Base-by-base conservation (phyloP, 805 yeast species). In the Yamadazyma philogaea region DNA sequence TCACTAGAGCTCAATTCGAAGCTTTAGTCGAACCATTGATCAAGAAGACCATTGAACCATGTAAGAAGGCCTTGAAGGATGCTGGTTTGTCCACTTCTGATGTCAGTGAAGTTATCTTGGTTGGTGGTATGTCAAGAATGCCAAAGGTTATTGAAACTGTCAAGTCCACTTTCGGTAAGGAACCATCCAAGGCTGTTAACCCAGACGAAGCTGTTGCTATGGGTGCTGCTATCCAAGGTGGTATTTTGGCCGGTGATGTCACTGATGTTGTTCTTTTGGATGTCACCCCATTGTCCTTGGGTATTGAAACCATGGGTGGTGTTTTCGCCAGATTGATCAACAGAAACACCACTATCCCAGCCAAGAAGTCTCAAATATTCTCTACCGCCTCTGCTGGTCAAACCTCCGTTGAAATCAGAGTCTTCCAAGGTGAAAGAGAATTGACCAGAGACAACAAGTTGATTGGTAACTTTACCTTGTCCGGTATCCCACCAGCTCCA, bases 381-480 rank as follows among this genome's bases (percentile, higher is more conserved):
- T 87, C 96, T 42, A 88, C 96, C 59, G 96, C 96, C 51, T 89
- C 95, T 53, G 85, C 91, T 57, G 96, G 96, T 66, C 96, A 88
- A 78, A 88, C 96, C 52, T 85, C 95, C 58, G 96, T 88, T 57
- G 96, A 88, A 77, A 89, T 89, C 74, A 84, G 96, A 76, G 97
- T 89, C 48, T 90, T 87, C 96, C 96, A 89, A 78, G 97, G 97
- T 78, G 97, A 89, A 80, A 87, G 97, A 79, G 96, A 89, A 76
- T 82, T 90, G 64, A 95, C 91, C 61, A 85, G 95, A 76, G 97
- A 89, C 79, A 89, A 89, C 87, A 89, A 90, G 77, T 80, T 90
- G 67, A 87, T 89, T 67, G 97, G 97, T 72, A 89, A 90, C 86
- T 89, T 89, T 75, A 89, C 95, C 49, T 79, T 89, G 60, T 76